Base-by-base conservation (phyloP, 176 grass and related monocot genomes). In the Cocos nucifera region DNA sequence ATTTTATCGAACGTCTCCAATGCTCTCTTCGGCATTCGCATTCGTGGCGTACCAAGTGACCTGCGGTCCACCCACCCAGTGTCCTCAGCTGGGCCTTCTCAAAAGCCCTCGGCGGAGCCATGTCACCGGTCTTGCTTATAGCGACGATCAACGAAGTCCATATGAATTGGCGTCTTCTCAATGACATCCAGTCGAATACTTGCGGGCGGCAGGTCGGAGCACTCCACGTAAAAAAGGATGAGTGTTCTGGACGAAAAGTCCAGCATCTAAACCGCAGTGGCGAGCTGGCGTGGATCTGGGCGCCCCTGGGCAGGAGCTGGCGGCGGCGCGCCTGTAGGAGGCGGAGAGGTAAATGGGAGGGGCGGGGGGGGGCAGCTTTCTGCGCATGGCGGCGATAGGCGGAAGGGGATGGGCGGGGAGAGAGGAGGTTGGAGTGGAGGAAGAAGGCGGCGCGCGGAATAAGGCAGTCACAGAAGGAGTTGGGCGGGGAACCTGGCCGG, bases 221-320 rank as follows among this genome's bases (percentile, higher is more conserved):
- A 64, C 18, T 20, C 39, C n/a, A 48, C 5, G 19, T 64, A 64
- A 4, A 64, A 15, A 2, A 19, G 6, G 21, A 64, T 15, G 6
- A 64, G 61, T 49, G 39, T 64, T 64, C 19, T 19, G n/a, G 10
- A 64, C 61, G 61, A 49, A 64, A 18, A 64, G 61, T 4, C 51
- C 27, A 30, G 61, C 18, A n/a, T 19, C 9, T 20, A 64, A 50
- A 0, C 35, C 35, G 9, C 61, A 18, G 21, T 30, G 1, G 14
- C 10, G 19, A 64, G 7, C 12, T 22, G 19, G 61, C 32, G 44
- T 64, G 61, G 14, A 50, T 19, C 16, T 19, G 18, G 39, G 19
- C 3, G 19, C 61, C 61, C 19, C 19, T 20, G 30, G 18, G 6
- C 19, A 48, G 61, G 6, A 19, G 61, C 35, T 19, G 61, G n/a